Conservation (phyloP, 2,329 filamentous ascomycete genomes). For the Aspergillus pseudoviridinutans region DNA sequence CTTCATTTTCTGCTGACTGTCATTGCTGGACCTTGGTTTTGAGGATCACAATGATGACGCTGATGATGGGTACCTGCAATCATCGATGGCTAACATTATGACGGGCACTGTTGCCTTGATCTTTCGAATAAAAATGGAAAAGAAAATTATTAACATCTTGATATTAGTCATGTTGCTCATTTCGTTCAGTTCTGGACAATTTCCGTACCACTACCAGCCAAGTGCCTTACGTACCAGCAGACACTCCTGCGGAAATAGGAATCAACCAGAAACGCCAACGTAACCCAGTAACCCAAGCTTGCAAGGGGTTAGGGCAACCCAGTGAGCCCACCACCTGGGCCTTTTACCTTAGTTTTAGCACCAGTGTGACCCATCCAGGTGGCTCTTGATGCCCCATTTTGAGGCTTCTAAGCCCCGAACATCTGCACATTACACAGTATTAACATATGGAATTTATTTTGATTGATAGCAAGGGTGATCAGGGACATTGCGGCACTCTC, state of each 20-base stretch:
- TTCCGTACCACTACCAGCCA: not conserved
- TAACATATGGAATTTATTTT: not conserved
- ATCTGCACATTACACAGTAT: not conserved
- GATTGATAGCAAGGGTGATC: not conserved
- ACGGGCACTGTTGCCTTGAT: not conserved
- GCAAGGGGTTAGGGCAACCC: not conserved
- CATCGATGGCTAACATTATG: not conserved
- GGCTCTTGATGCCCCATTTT: not conserved
- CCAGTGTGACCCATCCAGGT: conserved; percentile 2
- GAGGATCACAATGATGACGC: not conserved
- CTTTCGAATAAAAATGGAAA: not conserved
- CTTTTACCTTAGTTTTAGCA: conserved; percentile 1
- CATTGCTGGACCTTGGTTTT: not conserved
- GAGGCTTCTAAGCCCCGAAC: not conserved
- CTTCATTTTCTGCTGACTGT: not conserved
- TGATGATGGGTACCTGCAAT: not conserved
- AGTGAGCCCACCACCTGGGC: not conserved
- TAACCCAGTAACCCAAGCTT: not conserved
- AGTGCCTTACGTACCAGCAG: not conserved
- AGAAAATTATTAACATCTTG: not conserved
- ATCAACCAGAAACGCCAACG: not conserved
- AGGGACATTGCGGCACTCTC: not conserved
- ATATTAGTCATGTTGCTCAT: not conserved
- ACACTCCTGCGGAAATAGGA: not conserved
- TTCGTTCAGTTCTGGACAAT: not conserved